Conservation (phyloP, 2,329 filamentous ascomycete species). For the Xylaria sp. region DNA sequence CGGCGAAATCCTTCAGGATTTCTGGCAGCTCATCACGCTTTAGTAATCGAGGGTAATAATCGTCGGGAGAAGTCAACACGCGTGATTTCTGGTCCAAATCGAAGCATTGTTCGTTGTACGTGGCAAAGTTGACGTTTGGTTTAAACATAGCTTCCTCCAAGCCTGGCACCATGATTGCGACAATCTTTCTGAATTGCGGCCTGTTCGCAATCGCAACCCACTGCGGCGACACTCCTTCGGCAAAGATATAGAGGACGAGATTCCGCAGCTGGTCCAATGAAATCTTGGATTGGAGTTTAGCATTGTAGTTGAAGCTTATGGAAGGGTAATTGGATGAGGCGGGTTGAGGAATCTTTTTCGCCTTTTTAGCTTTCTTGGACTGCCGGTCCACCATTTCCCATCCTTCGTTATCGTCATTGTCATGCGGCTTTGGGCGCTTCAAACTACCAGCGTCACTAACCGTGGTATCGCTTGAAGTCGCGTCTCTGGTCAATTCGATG, state of each 20-base stretch:
- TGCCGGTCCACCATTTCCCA: slow-evolving; percentile 62
- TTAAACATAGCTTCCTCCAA: slow-evolving; percentile 91
- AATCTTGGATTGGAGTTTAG: slow-evolving; percentile 66
- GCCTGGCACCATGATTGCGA: slow-evolving; percentile 90
- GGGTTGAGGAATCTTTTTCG: slow-evolving; percentile 64
- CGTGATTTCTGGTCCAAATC: slow-evolving; percentile 43
- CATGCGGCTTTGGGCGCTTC: slow-evolving; percentile 57
- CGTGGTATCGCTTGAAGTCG: slow-evolving; percentile 28
- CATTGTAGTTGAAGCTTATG: slow-evolving; percentile 62
- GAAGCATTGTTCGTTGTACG: slow-evolving; percentile 48
- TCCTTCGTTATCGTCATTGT: slow-evolving; percentile 45
- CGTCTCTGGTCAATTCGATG: slow-evolving; percentile 28
- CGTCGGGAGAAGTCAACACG: slow-evolving; percentile 57
- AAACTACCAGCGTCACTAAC: slow-evolving; percentile 44
- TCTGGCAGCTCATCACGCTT: slow-evolving; percentile 57
- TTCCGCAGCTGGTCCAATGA: slow-evolving; percentile 67
- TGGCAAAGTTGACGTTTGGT: slow-evolving; percentile 56
- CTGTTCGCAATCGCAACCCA: slow-evolving; percentile 69
- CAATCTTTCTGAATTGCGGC: slow-evolving; percentile 75
- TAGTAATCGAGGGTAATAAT: slow-evolving; percentile 63
- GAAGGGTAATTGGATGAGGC: slow-evolving; percentile 63
- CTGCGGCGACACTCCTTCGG: slow-evolving; percentile 67
- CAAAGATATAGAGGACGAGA: slow-evolving; percentile 69
- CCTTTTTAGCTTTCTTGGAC: slow-evolving; percentile 56
- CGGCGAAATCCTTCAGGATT: slow-evolving; percentile 69